Evolutionary conservation across 2,329 filamentous ascomycete genomes (phyloP).

Genomic region (Akanthomyces muscarius): DNA sequence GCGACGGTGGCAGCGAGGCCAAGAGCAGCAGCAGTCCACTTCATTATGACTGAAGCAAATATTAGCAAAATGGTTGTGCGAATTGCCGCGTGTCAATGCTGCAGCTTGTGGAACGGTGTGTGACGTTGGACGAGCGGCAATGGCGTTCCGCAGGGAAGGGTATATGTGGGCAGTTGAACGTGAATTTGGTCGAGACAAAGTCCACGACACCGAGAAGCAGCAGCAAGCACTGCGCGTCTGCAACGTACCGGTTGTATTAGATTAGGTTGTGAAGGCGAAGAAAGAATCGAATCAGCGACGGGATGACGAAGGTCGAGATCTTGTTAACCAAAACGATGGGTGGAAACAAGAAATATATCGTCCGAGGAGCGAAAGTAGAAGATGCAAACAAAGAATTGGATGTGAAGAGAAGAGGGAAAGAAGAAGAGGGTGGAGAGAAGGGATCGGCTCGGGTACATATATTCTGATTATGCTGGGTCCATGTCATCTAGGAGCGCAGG

Average conservation of each 20-base stretch:
- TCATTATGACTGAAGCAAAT: constrained; percentile 29
- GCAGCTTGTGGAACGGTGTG: neutral
- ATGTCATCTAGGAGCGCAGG: neutral
- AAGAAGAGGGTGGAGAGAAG: neutral
- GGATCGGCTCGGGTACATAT: constrained; percentile 15
- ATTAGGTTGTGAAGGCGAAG: constrained; percentile 11
- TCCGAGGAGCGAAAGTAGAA: constrained; percentile 12
- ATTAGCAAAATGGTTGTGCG: neutral
- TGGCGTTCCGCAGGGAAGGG: neutral
- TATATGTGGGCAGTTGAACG: neutral
- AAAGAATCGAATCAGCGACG: constrained; percentile 11
- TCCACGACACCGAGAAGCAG: neutral
- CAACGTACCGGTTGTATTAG: constrained; percentile 14
- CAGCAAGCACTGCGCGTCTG: neutral
- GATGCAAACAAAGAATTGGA: constrained; percentile 1
- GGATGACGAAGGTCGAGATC: constrained; percentile 12
- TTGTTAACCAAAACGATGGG: constrained; percentile 15
- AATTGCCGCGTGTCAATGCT: neutral
- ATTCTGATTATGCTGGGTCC: constrained; percentile 7
- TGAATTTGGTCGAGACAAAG: neutral
- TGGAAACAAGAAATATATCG: constrained; percentile 12
- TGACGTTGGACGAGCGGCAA: neutral
- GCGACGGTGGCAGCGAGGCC: constrained; percentile 41
- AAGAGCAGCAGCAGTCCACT: constrained; percentile 27
- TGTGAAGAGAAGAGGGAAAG: neutral